Evolutionary conservation across 257 asterid genomes (phyloP), one percentile per base, ranked within the genome.

Genomic region (Nicotiana tomentosiformis): DNA sequence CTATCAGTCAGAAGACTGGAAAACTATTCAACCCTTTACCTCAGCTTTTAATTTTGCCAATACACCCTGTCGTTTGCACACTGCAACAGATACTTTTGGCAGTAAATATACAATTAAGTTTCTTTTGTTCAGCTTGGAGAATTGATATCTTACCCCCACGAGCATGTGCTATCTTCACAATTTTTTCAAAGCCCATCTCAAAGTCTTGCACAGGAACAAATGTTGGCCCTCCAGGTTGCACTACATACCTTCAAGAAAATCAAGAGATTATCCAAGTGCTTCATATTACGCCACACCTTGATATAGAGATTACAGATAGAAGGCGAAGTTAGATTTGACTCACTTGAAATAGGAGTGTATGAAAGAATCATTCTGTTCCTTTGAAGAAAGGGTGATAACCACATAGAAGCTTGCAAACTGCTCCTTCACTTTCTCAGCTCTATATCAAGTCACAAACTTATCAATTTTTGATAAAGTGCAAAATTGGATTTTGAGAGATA

Each of bases 151-250:
- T 90, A 96, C 99, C 95, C 86, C 98, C 97, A 67, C 93, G 99
- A 86, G 97, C 97, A 85, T 88, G 97, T 74, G 97, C 93, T 60
- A 96, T 85, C 86, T 92, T 96, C 60, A 93, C 94, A 66, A 94
- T 94, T 92, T 92, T 92, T 90, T 96, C 98, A 77, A 93, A 93
- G 66, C 98, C 98, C 99, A 94, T 96, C 88, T 94, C 98, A 16
- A 91, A 81, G 89, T 94, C 93, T 66, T 86, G 88, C 64, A 92
- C 99, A 10, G 94, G 98, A 85, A 94, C 89, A 86, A 93, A 96
- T 77, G 97, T 86, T 66, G 99, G 99, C 87, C 84, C 89, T 16
- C 98, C 99, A 86, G 89, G 84, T 90, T 90, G 95, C 92, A 91
- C 90, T 67, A 88, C 97, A 12, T 84, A 84, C 83, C 99, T 96